Percentiles rank a stretch among this genome's conserved stretches.
phyloP scores from a whole-genome alignment of 2,329 filamentous ascomycete genomes.

The Fusarium brevicatenulatum region DNA sequence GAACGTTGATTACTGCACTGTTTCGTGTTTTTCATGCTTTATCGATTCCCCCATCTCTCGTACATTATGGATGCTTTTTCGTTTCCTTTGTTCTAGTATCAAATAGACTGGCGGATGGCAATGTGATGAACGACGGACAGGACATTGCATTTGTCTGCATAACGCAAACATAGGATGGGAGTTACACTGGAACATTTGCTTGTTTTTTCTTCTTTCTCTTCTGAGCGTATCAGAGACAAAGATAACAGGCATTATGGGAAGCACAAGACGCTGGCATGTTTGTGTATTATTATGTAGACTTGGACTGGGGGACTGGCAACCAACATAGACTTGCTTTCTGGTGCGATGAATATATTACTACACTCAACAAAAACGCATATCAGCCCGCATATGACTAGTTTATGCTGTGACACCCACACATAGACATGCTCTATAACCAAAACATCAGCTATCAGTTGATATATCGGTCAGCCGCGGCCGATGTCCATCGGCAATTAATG shows the following conservation, averaged over 20 bases:
- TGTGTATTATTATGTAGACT: constrained; percentile 45
- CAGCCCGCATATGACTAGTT: background rate
- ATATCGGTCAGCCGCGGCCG: background rate
- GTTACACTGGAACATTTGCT: constrained; percentile 41
- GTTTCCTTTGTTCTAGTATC: constrained; percentile 42
- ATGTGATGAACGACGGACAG: constrained; percentile 44
- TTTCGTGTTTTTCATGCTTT: constrained; percentile 27
- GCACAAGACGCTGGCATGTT: constrained; percentile 43
- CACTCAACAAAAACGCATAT: background rate
- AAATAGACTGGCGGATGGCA: constrained; percentile 45
- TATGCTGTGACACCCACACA: background rate
- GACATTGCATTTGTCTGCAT: constrained; percentile 38
- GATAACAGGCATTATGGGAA: constrained; percentile 40
- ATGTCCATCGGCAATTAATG: constrained; percentile 6
- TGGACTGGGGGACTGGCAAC: constrained; percentile 35
- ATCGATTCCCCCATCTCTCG: constrained; percentile 40
- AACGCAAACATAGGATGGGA: constrained; percentile 41
- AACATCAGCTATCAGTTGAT: background rate
- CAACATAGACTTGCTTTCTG: constrained; percentile 42
- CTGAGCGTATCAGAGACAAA: constrained; percentile 27
- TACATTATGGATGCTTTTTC: constrained; percentile 34
- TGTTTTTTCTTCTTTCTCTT: constrained; percentile 26
- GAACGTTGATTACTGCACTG: constrained; percentile 29
- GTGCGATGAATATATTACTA: constrained; percentile 20
- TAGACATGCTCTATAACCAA: background rate